phyloP scores from a whole-genome alignment of 75 land plant genomes.

The Larix kaempferi region DNA sequence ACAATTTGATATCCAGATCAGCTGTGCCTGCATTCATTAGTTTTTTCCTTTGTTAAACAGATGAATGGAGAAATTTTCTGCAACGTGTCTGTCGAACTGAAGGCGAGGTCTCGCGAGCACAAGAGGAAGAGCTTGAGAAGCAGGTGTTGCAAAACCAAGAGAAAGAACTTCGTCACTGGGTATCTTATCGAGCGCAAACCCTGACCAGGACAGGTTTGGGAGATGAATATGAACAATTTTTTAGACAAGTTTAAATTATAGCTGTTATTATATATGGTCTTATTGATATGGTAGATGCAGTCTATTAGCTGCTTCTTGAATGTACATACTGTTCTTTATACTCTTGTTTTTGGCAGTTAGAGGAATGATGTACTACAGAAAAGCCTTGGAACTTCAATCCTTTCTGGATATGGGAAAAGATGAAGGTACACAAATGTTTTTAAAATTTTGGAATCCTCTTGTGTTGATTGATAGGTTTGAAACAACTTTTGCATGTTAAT shows the following conservation, averaged over 20 bases:
- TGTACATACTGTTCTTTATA: background rate
- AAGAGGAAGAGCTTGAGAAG: conserved; percentile 17
- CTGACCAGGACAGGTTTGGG: conserved; percentile 80
- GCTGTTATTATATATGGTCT: background rate
- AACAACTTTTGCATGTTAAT: background rate
- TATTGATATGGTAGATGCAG: background rate
- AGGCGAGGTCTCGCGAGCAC: conserved; percentile 13
- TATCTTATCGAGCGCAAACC: conserved; percentile 94
- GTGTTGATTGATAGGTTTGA: background rate
- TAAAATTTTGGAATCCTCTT: background rate
- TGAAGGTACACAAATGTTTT: conserved; percentile 37
- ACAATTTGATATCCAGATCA: background rate
- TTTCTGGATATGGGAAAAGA: conserved; percentile 82
- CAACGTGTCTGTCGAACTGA: conserved; percentile 20
- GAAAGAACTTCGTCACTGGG: conserved; percentile 66
- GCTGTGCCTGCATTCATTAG: background rate
- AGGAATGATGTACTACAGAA: conserved; percentile 98
- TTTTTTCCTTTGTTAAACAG: conserved; percentile 23
- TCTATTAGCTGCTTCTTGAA: background rate
- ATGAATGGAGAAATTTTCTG: conserved; percentile 77
- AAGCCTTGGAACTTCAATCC: conserved; percentile 90
- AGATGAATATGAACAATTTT: too few species aligned
- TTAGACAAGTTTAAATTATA: background rate
- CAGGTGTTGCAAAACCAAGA: conserved; percentile 28
- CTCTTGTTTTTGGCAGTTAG: conserved; percentile 49